Conservation (phyloP, 23 red algal genomes). For the Gracilaria caudata region DNA sequence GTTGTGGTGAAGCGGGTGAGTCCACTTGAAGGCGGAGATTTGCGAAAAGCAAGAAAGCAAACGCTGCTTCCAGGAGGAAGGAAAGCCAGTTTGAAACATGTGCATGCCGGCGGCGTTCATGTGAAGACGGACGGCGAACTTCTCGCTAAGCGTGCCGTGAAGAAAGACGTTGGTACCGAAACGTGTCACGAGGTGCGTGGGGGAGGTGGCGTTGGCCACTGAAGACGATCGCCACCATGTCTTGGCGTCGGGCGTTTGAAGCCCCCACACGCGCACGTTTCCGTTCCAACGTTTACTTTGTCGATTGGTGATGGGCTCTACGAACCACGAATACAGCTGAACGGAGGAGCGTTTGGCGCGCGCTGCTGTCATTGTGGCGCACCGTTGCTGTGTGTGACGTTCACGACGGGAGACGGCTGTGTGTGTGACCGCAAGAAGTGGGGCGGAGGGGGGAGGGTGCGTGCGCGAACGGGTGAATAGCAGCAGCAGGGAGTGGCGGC, state of each 20-base stretch:
- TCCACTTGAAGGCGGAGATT: background rate
- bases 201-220: background rate
- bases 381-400: no score
- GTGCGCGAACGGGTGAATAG: no score
- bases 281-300: background rate
- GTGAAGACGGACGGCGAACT: background rate
- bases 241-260: background rate
- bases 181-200: conserved; percentile 24
- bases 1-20: background rate
- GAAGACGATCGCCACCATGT: conserved; percentile 43
- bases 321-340: conserved; percentile 34
- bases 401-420: background rate
- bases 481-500: no score
- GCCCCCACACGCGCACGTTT: conserved; percentile 48
- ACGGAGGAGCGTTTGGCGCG: background rate
- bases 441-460: no score
- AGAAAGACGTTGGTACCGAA: conserved; percentile 32
- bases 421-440: no score
- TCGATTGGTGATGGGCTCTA: conserved; percentile 14
- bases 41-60: background rate
- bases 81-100: conserved; percentile 28
- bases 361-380: no score
- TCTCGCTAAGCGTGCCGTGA: conserved; percentile 1
- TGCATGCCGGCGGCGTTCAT: background rate
- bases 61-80: background rate